These are phyloP conservation scores for Aspergillus latus DNA, from an alignment of 2,329 filamentous ascomycete genomes.

Conservation along the genomic window DNA sequence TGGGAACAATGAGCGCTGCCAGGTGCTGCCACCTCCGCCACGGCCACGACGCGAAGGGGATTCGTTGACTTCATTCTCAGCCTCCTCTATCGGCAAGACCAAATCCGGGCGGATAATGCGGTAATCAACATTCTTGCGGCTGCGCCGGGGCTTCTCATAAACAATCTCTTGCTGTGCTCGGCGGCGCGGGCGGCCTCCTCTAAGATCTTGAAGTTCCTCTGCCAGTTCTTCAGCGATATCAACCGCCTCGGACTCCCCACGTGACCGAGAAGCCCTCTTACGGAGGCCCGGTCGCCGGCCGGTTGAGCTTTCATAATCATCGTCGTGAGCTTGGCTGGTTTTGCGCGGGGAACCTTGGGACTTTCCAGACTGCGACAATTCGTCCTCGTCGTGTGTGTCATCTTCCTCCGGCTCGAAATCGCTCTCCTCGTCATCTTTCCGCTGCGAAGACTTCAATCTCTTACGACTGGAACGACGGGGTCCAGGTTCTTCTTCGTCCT, in stretches of 20 bases:
- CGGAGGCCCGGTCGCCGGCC: slow-evolving; percentile 55
- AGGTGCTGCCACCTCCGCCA: slow-evolving; percentile 57
- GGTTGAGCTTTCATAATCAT: slow-evolving; percentile 48
- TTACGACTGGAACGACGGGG: slow-evolving; percentile 42
- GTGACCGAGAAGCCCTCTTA: slow-evolving; percentile 50
- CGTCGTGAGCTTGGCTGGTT: slow-evolving; percentile 41
- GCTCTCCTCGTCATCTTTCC: slow-evolving; percentile 57
- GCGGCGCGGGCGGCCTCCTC: slow-evolving; percentile 45
- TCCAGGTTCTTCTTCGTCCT: slow-evolving; percentile 29
- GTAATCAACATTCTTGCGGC: slow-evolving; percentile 74
- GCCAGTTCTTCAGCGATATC: slow-evolving; percentile 58
- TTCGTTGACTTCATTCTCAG: slow-evolving; percentile 65
- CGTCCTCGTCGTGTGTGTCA: slow-evolving; percentile 54
- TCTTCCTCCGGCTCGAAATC: slow-evolving; percentile 64
- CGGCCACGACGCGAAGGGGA: slow-evolving; percentile 69
- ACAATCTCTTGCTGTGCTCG: slow-evolving; percentile 36
- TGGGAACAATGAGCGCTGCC: slow-evolving; percentile 82
- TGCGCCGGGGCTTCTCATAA: slow-evolving; percentile 52
- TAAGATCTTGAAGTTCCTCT: slow-evolving; percentile 57
- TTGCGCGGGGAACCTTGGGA: slow-evolving; percentile 47
- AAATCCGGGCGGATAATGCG: slow-evolving; percentile 76
- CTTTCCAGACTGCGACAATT: slow-evolving; percentile 52
- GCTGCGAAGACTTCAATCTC: slow-evolving; percentile 44
- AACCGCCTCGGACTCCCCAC: slow-evolving; percentile 46
- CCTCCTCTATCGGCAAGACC: slow-evolving; percentile 70